These are phyloP conservation scores for Nemania sp. DNA, from an alignment of 2,329 filamentous ascomycete genomes.

Conservation along the genomic window DNA sequence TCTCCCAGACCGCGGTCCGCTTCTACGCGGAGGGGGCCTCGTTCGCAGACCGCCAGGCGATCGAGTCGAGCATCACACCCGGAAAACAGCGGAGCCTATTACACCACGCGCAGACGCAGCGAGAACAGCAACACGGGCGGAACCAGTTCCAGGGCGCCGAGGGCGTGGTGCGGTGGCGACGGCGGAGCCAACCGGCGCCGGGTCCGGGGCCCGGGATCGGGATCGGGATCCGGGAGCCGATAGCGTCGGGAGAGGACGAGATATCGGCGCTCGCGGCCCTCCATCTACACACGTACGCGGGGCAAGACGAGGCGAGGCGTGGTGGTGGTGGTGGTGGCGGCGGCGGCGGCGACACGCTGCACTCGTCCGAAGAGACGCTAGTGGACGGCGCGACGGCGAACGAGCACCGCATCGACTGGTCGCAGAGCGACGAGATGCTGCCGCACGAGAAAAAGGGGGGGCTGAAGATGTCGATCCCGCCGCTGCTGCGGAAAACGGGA, in stretches of 20 bases:
- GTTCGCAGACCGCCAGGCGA: slow-evolving; percentile 30
- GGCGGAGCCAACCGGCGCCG: background rate
- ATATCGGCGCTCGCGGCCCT: slow-evolving; percentile 16
- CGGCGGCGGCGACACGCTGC: slow-evolving; percentile 13
- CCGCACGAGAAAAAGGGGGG: slow-evolving; percentile 16
- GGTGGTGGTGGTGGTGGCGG: background rate
- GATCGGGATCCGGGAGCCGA: slow-evolving; percentile 20
- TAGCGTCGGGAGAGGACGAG: slow-evolving; percentile 27
- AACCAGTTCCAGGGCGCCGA: slow-evolving; percentile 50
- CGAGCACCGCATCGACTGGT: slow-evolving; percentile 59
- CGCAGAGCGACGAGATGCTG: slow-evolving; percentile 57
- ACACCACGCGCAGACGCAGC: slow-evolving; percentile 45
- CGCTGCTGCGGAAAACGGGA: slow-evolving; percentile 50
- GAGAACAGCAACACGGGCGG: slow-evolving; percentile 46
- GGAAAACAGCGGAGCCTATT: slow-evolving; percentile 45
- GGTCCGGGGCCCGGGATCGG: slow-evolving; percentile 13
- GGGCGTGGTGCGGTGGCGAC: slow-evolving; percentile 32
- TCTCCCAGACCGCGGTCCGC: slow-evolving; percentile 49
- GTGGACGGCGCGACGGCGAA: slow-evolving; percentile 35
- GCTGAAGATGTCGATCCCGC: slow-evolving; percentile 26
- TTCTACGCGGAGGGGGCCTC: slow-evolving; percentile 45
- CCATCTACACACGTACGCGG: slow-evolving; percentile 20
- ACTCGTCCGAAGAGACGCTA: slow-evolving; percentile 35
- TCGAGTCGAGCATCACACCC: slow-evolving; percentile 40
- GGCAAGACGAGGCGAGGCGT: background rate